Evolutionary conservation across 2,329 filamentous ascomycete genomes (phyloP).

Genomic region (Blastomyces emzantsi): DNA sequence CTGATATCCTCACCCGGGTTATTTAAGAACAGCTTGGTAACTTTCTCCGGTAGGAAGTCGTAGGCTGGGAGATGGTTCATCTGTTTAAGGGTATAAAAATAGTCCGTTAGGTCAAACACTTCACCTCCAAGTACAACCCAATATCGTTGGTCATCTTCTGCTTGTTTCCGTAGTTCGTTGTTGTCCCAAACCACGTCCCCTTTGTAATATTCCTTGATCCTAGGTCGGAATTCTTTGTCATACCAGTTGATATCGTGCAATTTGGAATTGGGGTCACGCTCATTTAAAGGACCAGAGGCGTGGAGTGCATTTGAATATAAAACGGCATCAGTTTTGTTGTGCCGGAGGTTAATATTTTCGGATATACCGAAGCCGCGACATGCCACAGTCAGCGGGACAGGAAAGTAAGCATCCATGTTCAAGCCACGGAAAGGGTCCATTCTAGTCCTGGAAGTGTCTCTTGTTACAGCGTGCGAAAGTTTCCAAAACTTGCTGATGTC

Average conservation of each 20-base stretch:
- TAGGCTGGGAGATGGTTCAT: slow-evolving; percentile 50
- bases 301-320: slow-evolving; percentile 53
- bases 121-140: slow-evolving; percentile 72
- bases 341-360: slow-evolving; percentile 39
- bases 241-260: slow-evolving; percentile 70
- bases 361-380: slow-evolving; percentile 64
- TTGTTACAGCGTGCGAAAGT: slow-evolving; percentile 68
- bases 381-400: slow-evolving; percentile 62
- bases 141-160: slow-evolving; percentile 55
- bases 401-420: slow-evolving; percentile 78
- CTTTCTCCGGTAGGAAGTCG: slow-evolving; percentile 60
- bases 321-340: slow-evolving; percentile 58
- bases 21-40: slow-evolving; percentile 60
- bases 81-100: slow-evolving; percentile 65
- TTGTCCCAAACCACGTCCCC: slow-evolving; percentile 70
- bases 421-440: slow-evolving; percentile 74
- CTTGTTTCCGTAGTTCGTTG: slow-evolving; percentile 53
- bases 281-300: slow-evolving; percentile 55
- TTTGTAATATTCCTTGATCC: slow-evolving; percentile 77
- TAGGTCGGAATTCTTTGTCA: slow-evolving; percentile 59
- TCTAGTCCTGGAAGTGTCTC: slow-evolving; percentile 43
- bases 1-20: slow-evolving; percentile 77
- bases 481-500: slow-evolving; percentile 86
- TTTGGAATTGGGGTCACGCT: slow-evolving; percentile 43
- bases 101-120: slow-evolving; percentile 86